Conservation (phyloP, 2,329 filamentous ascomycete species). For the Ceratocystis ficicola region DNA sequence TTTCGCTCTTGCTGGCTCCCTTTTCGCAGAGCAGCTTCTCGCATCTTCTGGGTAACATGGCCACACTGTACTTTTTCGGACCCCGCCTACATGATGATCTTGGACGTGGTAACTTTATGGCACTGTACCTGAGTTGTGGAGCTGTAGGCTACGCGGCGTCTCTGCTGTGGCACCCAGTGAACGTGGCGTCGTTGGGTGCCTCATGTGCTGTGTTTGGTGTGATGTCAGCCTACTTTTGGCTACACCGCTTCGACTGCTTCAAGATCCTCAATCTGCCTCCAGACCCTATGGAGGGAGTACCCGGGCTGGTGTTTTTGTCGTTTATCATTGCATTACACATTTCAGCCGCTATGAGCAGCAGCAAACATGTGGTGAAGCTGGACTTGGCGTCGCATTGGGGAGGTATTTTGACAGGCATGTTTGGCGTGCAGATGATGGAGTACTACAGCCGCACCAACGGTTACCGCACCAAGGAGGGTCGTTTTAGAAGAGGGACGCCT, state of each 20-base stretch:
- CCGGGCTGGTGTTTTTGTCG: conserved; percentile 44
- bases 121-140: conserved; percentile 51
- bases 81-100: conserved; percentile 56
- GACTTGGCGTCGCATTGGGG: conserved; percentile 44
- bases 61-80: conserved; percentile 53
- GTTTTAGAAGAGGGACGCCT: conserved; percentile 13
- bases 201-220: conserved; percentile 54
- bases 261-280: conserved; percentile 45
- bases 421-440: conserved; percentile 32
- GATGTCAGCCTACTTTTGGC: conserved; percentile 49
- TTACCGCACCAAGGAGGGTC: conserved; percentile 18
- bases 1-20: conserved; percentile 49
- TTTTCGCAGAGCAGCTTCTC: conserved; percentile 55
- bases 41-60: conserved; percentile 55
- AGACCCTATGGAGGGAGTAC: conserved; percentile 40
- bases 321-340: conserved; percentile 40
- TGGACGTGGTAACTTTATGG: conserved; percentile 55
- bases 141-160: conserved; percentile 47
- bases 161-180: conserved; percentile 39
- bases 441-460: conserved; percentile 18
- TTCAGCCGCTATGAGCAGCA: conserved; percentile 35
- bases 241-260: conserved; percentile 45
- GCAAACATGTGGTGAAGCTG: conserved; percentile 37
- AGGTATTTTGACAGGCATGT: conserved; percentile 39
- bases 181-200: conserved; percentile 49